Evolutionary conservation across 2,329 filamentous ascomycete genomes (phyloP), one percentile per base, ranked within the genome.

Genomic region (Penicillium sp.): DNA sequence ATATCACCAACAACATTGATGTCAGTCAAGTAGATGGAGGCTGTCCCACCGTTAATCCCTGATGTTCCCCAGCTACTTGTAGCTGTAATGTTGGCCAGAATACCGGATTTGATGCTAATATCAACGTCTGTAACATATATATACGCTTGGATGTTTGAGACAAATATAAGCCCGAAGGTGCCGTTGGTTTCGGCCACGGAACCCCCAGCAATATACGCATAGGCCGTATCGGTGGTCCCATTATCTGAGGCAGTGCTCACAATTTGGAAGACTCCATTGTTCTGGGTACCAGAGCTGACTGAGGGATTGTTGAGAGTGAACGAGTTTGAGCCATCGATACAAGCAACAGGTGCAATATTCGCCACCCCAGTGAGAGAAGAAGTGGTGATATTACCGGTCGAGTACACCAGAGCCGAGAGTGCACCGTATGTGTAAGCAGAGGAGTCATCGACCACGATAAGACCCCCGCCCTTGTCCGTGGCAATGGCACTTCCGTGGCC

Each of bases 291-390:
- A 18, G 30, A 50, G 5, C 17, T 44, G 20, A 50, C n/a, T 13
- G 40, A 41, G 8, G 47, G 39, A 32, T 50, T 26, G 12, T 37
- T 39, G n/a, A 50, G 21, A 7, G 40, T 39, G 18, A 50, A 50
- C 7, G 47, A 50, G 21, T 50, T 50, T 2, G 47, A 50, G 20
- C 47, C 47, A 37, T 50, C 47, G 10, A 50, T 44, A n/a, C 47
- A 50, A 1, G 47, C 47, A n/a, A 26, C 32, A 5, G 47, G 47
- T 2, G 47, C 40, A n/a, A 50, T 50, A 6, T 37, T 39, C 15
- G 47, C 32, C 2, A 41, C 30, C 15, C 47, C 40, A 5, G 39
- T 37, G 2, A 50, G 23, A 3, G 10, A 23, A 15, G 40, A 17
- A 10, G 32, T 18, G 10, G 47, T 50, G 23, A 50, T 50, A 6